Evolutionary conservation across 73 alveolate species (phyloP).

Genomic region (Halteria grandinella): DNA sequence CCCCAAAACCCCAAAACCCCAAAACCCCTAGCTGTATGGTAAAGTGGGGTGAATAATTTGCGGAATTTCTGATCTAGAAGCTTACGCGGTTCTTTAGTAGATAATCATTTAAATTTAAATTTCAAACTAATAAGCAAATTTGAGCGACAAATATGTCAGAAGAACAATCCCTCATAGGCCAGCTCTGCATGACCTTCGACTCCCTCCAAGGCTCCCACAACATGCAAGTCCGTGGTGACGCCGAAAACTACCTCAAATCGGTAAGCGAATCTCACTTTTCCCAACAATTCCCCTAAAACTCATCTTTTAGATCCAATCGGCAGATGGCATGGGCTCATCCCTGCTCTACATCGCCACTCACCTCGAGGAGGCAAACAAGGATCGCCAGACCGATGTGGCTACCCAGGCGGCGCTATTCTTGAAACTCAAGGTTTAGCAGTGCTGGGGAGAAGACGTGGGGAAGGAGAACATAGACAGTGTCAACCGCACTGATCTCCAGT

Average conservation of each 20-base stretch:
- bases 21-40: no score
- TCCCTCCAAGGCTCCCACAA: constrained; percentile 27
- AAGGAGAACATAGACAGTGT: not conserved
- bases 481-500: constrained; percentile 2
- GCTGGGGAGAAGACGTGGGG: constrained; percentile 32
- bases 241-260: constrained; percentile 22
- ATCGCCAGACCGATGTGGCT: no score
- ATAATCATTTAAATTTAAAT: no score
- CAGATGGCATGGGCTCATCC: not conserved
- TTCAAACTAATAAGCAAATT: no score
- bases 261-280: not conserved
- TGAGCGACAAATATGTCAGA: no score
- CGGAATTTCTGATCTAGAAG: no score
- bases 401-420: not conserved
- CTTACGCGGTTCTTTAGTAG: no score
- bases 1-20: no score
- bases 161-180: constrained; percentile 4
- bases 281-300: no score
- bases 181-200: constrained; percentile 35
- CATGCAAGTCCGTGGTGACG: constrained; percentile 9
- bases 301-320: not conserved
- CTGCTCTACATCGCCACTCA: constrained; percentile 26
- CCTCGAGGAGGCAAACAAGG: constrained; percentile 6
- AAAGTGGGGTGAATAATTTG: no score
- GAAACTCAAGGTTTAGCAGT: constrained; percentile 11